Conservation (phyloP, 345 rosid species). For the Erysimum cheiranthoides region DNA sequence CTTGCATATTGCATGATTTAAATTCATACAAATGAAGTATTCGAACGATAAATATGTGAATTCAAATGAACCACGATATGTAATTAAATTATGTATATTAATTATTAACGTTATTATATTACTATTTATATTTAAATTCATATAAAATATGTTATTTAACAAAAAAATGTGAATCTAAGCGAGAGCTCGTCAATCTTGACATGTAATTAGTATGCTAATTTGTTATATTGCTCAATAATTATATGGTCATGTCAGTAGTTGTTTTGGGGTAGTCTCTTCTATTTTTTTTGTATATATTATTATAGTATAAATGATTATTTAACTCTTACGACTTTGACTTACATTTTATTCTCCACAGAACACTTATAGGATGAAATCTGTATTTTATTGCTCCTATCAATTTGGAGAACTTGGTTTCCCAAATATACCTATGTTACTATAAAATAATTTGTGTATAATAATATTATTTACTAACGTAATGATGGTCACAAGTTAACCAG, state of each 20-base stretch:
- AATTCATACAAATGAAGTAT: neutral
- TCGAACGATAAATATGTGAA: neutral
- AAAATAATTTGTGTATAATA: conserved; percentile 4
- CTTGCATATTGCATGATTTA: neutral
- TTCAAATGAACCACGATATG: neutral
- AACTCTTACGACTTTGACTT: conserved; percentile 36
- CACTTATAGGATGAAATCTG: conserved; percentile 1
- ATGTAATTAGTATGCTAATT: neutral
- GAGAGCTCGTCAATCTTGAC: neutral
- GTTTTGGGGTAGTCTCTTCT: too few species aligned
- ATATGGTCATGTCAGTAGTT: neutral
- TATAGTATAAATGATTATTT: neutral
- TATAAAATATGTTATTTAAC: too few species aligned
- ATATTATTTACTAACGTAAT: conserved; percentile 16
- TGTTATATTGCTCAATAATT: neutral
- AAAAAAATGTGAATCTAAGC: neutral
- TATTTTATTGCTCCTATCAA: conserved; percentile 39
- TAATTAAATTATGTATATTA: too few species aligned
- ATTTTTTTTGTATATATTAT: neutral
- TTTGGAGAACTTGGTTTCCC: conserved; percentile 39
- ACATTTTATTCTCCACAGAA: conserved; percentile 13
- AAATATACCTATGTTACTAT: conserved; percentile 26
- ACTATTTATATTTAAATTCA: neutral
- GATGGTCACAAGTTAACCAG: conserved; percentile 24
- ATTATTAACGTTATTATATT: neutral